Conservation (phyloP, 345 rosid species). For the Balakata baccata region DNA sequence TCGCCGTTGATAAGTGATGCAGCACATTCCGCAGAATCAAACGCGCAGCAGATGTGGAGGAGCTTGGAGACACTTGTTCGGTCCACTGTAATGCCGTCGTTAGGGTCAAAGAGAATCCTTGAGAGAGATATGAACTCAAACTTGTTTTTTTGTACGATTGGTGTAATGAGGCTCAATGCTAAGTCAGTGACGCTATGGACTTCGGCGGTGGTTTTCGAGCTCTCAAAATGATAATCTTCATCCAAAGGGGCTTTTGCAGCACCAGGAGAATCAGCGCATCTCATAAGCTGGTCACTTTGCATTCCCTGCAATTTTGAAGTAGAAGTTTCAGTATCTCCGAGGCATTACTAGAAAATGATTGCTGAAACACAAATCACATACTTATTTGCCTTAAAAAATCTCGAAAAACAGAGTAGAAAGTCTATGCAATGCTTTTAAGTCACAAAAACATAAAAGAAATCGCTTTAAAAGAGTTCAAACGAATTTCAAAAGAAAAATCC, state of each 20-base stretch:
- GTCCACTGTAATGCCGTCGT: constrained; percentile 24
- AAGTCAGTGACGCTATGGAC: constrained; percentile 5
- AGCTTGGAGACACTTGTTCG: constrained; percentile 36
- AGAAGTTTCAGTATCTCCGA: neutral
- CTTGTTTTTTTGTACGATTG: constrained; percentile 48
- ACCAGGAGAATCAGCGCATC: constrained; percentile 6
- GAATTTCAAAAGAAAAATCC: constrained; percentile 11
- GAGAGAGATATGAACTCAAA: constrained; percentile 29
- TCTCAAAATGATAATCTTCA: neutral
- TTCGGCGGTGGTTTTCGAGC: neutral
- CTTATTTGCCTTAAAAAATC: neutral
- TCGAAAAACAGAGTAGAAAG: neutral
- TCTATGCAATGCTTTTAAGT: neutral
- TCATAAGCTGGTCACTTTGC: constrained; percentile 13
- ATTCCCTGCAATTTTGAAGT: constrained; percentile 31
- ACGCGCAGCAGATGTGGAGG: constrained; percentile 51
- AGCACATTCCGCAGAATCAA: constrained; percentile 60
- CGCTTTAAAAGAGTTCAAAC: neutral
- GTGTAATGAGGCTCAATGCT: constrained; percentile 29
- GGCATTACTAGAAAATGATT: neutral
- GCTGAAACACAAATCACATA: neutral
- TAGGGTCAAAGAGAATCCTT: constrained; percentile 10
- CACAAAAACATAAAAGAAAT: neutral
- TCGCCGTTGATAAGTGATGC: constrained; percentile 57
- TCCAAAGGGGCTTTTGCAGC: neutral